Evolutionary conservation across 2,329 filamentous ascomycete species (phyloP), one percentile per base, ranked within the genome.

Genomic region (Huntiella omanensis): DNA sequence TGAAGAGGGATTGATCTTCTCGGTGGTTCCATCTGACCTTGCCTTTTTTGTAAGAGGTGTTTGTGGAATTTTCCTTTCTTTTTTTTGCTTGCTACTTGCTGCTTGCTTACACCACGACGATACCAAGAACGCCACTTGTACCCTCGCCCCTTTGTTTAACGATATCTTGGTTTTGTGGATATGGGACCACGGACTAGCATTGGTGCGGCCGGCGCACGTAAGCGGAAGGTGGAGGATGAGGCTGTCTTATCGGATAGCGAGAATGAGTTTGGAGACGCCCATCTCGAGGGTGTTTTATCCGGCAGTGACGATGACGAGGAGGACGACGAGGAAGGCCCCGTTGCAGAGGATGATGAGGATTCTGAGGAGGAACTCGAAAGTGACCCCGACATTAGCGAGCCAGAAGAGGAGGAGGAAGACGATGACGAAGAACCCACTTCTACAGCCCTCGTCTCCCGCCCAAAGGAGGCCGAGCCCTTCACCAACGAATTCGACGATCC

Each of bases 141-240:
- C 4, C n/a, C 8, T 15, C 19, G 36, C 22, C 16, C 13, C 6
- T 33, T 33, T 12, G 35, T 40, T 17, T 16, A 13, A 19, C 33
- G 33, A 34, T 6, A 17, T 45, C 17, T 37, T 17, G 6, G 16
- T 36, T 37, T 38, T 45, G 12, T 38, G 17, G n/a, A 22, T 11
- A 40, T 17, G 11, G 22, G 33, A 47, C 22, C 16, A 28, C 46
- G 46, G 48, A 34, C 40, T 32, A 16, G 33, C 28, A 49, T 37
- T 16, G 44, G 19, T 36, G 17, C 47, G 36, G 28, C 40, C n/a
- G 40, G 40, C 37, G 55, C 57, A 54, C 68, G 72, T 59, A 83
- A 83, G 66, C 73, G 79, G 53, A 83, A 82, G 61, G 71, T 72
- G 50, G 66, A 73, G 15, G 69, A 67, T 17, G 65, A 66, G 32